These are phyloP conservation scores for Colletotrichum gigasporum DNA, from an alignment of 2,329 filamentous ascomycete species.

Conservation along the genomic window DNA sequence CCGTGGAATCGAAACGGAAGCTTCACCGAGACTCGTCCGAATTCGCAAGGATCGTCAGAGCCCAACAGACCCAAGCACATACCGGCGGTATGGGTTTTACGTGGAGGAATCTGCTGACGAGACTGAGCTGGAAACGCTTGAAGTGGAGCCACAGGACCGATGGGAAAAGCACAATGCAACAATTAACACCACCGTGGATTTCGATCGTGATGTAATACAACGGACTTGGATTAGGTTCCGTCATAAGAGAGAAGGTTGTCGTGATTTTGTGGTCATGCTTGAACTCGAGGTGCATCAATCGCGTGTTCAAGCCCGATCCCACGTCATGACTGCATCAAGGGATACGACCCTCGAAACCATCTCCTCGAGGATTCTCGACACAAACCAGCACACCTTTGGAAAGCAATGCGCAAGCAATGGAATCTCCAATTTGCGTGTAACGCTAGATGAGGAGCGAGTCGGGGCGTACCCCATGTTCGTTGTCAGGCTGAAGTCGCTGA, in stretches of 20 bases:
- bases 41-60: neutral
- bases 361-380: no score
- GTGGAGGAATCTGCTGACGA: neutral
- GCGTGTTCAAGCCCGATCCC: neutral
- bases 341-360: neutral
- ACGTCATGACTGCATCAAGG: neutral
- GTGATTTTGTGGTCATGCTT: neutral
- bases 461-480: neutral
- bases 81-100: neutral
- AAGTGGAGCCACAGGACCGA: neutral
- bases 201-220: neutral
- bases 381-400: neutral
- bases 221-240: neutral
- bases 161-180: neutral
- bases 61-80: neutral
- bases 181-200: neutral
- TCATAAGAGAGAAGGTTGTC: neutral
- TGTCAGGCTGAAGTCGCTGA: neutral
- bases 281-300: neutral
- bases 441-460: neutral
- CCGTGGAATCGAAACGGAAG: rapidly evolving
- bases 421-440: neutral
- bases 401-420: neutral
- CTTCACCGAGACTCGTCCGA: neutral
- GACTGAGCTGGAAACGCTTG: neutral